Evolutionary conservation across 2,329 filamentous ascomycete species (phyloP), one percentile per base, ranked within the genome.

Genomic region (Trichoderma sp.): DNA sequence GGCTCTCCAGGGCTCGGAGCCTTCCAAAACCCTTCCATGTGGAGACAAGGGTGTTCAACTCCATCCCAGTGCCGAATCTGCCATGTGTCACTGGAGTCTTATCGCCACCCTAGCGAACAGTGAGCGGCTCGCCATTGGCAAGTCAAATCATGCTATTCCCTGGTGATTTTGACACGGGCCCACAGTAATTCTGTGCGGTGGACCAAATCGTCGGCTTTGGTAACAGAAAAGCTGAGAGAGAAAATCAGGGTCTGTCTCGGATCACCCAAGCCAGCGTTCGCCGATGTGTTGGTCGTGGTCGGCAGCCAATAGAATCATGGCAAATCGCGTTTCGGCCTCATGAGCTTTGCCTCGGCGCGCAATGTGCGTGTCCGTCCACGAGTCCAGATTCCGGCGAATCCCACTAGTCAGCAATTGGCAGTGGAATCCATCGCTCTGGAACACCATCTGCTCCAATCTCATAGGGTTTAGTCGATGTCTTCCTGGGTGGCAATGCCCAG

Each of bases 401-500:
- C 36, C 51, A 36, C 56, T 70, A 70, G 34, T 36, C 67, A 47
- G 56, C 57, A 6, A 53, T 26, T 24, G 67, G 28, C 9, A 69
- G 14, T 18, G 86, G 79, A 72, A 88, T 83, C 89, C 89, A 91
- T 76, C 89, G 83, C 24, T 84, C 82, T 24, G 89, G 89, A 39
- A 91, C 85, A 32, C 89, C 89, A 73, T 89, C 86, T 43, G 84
- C 75, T 47, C 87, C 84, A 73, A 90, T 84, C 73, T 86, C 85
- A 79, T 91, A 90, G 12, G 85, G 83, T 76, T 84, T 87, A 47
- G 81, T 81, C 71, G 82, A 82, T 47, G 85, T 80, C 78, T 89
- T 89, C 74, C 90, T 84, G n/a, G 90, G 89, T 11, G 90, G 90
- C n/a, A 92, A 83, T 8, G 89, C 87, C 86, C 90, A 91, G 61